Evolutionary conservation across 495 filamentous ascomycete genomes (phyloP), one percentile per base, ranked within the genome.

Genomic region (Penicillium longicatenatum): DNA sequence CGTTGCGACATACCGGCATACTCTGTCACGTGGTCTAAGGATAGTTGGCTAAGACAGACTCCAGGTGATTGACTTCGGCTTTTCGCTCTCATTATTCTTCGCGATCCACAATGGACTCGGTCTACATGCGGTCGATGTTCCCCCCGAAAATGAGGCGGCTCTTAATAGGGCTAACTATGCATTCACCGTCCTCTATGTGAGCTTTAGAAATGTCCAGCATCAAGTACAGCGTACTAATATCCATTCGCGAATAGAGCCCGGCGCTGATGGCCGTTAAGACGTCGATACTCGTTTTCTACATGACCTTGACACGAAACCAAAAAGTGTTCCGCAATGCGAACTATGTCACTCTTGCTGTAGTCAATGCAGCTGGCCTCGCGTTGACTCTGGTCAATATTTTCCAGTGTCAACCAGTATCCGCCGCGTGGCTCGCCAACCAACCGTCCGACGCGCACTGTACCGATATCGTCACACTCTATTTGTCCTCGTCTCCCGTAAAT

Each of bases 271-370:
- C 73, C 37, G 69, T 91, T 48, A 98, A 97, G 74, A 91, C 91
- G 5, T 93, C 90, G n/a, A 91, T 98, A 60, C 82, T 96, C 49
- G 73, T 93, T 56, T 97, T 95, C 69, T 96, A 91, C 75, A 80
- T 96, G 29, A 85, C 88, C 31, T 74, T 96, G 50, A 87, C 90
- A 7, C 86, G 84, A 62, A 86, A 86, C 31, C 86, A 92, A 42
- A 86, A 86, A 61, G 74, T 90, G 30, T 86, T 92, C 64, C 82
- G 85, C 60, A 83, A 84, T 73, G 80, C 84, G 3, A 90, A 88
- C 21, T 88, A 89, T 75, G 78, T 76, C 17, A 89, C 89, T 3
- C 71, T 95, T 6, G 70, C 75, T 31, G 83, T 92, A 16, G 91
- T 94, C 50, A 93, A 93, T 65, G 70, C 82, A 3, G 89, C 88